These are phyloP conservation scores for Fusarium dimerum DNA, from an alignment of 2,329 filamentous ascomycete genomes.

Conservation along the genomic window DNA sequence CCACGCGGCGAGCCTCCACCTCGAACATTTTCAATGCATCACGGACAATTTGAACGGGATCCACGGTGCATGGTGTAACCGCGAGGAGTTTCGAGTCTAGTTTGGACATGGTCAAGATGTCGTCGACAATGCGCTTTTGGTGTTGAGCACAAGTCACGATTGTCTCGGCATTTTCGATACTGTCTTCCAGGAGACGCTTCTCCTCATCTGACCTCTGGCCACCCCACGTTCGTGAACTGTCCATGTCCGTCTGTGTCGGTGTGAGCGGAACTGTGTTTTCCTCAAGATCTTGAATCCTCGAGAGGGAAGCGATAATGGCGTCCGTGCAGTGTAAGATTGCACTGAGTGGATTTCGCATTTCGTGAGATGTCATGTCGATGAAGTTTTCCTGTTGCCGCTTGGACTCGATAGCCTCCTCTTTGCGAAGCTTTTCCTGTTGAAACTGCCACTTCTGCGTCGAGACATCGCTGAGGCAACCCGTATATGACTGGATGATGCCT, in stretches of 20 bases:
- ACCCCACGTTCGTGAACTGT: conserved; percentile 1
- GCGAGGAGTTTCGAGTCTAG: conserved; percentile 74
- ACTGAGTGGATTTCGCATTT: conserved; percentile 72
- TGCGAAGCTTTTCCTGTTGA: conserved; percentile 50
- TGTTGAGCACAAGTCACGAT: conserved; percentile 78
- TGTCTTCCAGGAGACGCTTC: conserved; percentile 53
- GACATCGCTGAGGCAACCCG: conserved; percentile 51
- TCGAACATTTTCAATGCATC: conserved; percentile 77
- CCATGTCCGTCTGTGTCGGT: conserved; percentile 17
- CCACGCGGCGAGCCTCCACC: conserved; percentile 68
- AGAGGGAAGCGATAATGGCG: conserved; percentile 59
- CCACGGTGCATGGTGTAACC: conserved; percentile 69
- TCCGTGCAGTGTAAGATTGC: conserved; percentile 76
- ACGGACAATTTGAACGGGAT: conserved; percentile 66
- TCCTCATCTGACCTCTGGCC: conserved; percentile 35
- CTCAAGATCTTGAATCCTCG: conserved; percentile 44
- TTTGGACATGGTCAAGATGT: conserved; percentile 73
- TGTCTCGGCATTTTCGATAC: conserved; percentile 73
- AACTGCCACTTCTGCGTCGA: conserved; percentile 53
- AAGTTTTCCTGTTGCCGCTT: conserved; percentile 77
- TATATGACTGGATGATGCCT: conserved; percentile 47
- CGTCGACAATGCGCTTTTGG: conserved; percentile 78
- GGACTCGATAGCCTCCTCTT: conserved; percentile 58
- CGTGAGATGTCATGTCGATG: conserved; percentile 74
- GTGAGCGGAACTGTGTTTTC: conserved; percentile 26